These are phyloP conservation scores for Silene latifolia DNA, from an alignment of 148 eudicot species.

Conservation along the genomic window DNA sequence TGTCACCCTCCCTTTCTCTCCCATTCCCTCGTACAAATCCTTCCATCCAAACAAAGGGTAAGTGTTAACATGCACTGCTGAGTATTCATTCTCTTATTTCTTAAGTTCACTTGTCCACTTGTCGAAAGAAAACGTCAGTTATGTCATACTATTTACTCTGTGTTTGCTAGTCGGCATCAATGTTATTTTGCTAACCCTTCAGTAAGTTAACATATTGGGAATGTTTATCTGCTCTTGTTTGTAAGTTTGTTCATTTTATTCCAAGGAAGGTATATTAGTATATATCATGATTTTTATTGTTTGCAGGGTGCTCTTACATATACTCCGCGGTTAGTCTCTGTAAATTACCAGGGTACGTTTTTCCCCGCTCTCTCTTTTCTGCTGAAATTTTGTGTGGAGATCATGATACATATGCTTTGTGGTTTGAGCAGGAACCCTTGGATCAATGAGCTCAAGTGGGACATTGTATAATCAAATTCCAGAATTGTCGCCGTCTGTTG, in stretches of 20 bases:
- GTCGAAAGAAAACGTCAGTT: no score
- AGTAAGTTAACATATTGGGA: background rate
- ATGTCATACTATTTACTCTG: no score
- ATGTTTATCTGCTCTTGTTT: background rate
- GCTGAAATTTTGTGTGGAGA: background rate
- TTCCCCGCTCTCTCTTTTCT: background rate
- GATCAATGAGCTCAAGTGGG: slow-evolving; percentile 79
- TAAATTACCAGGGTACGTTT: slow-evolving; percentile 67
- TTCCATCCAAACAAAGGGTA: no score
- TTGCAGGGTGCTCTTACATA: slow-evolving; percentile 80
- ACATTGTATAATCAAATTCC: slow-evolving; percentile 64
- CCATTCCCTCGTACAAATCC: no score
- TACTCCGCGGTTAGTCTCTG: slow-evolving; percentile 83
- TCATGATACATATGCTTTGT: slow-evolving; percentile 9
- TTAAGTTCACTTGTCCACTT: background rate
- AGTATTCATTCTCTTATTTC: background rate
- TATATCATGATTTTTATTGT: slow-evolving; percentile 21
- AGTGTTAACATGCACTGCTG: background rate
- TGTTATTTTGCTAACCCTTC: background rate
- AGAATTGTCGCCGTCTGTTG: slow-evolving; percentile 36
- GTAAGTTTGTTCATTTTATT: background rate
- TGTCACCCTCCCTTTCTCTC: no score
- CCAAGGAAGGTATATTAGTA: slow-evolving; percentile 9
- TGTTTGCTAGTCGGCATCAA: background rate
- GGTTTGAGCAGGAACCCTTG: slow-evolving; percentile 66